Conservation (phyloP, 116 monocot genomes). For the Trichopus zeylanicus region DNA sequence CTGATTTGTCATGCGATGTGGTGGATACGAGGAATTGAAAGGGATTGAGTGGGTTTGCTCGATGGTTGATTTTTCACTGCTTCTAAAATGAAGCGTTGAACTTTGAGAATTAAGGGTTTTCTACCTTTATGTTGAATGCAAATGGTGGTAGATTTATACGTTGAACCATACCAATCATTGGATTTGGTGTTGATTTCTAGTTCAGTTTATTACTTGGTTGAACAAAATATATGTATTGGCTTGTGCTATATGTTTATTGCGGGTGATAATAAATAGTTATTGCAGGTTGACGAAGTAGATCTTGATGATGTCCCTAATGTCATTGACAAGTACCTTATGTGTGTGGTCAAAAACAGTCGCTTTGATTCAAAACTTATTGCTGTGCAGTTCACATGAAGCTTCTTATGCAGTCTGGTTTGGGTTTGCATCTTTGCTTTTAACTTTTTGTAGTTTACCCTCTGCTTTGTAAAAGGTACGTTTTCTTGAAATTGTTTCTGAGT, state of each 20-base stretch:
- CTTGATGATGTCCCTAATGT: slow-evolving; percentile 66
- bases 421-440: slow-evolving; percentile 15
- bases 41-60: too few species aligned
- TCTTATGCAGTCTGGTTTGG: slow-evolving; percentile 92
- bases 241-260: neutral
- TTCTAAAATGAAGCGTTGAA: too few species aligned
- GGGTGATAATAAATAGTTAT: neutral
- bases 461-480: neutral
- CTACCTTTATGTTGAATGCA: too few species aligned
- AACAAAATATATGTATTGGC: neutral
- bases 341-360: slow-evolving; percentile 51
- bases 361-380: slow-evolving; percentile 57
- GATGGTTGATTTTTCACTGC: too few species aligned
- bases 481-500: neutral
- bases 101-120: too few species aligned
- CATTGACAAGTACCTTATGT: slow-evolving; percentile 66
- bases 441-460: neutral
- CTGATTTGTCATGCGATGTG: too few species aligned
- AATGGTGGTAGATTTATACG: too few species aligned
- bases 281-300: slow-evolving; percentile 68
- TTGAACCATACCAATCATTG: too few species aligned
- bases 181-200: too few species aligned
- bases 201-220: neutral
- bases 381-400: slow-evolving; percentile 79
- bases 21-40: too few species aligned